Evolutionary conservation across 306 rosid genomes (phyloP).

Genomic region (Quercus glauca): DNA sequence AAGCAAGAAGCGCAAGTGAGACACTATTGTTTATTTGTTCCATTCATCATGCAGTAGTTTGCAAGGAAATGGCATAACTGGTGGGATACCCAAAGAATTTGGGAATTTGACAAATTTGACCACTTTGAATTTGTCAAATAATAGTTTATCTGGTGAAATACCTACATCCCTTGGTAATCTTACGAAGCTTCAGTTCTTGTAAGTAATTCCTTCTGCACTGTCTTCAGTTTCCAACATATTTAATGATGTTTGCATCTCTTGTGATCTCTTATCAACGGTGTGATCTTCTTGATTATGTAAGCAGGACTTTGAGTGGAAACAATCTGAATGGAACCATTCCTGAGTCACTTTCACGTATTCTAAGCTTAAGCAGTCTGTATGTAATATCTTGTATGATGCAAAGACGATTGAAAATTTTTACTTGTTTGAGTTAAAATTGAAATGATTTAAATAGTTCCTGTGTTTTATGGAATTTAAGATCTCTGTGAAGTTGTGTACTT

Average conservation of each 20-base stretch:
- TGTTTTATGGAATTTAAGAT: not conserved
- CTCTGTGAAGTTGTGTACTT: not conserved
- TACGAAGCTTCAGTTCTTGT: conserved; percentile 77
- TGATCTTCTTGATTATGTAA: conserved; percentile 23
- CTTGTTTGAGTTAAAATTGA: not conserved
- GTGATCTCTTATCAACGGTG: conserved; percentile 21
- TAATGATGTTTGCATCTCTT: conserved; percentile 13
- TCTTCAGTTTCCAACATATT: conserved; percentile 9
- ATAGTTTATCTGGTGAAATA: conserved; percentile 74
- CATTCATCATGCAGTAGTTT: conserved; percentile 55
- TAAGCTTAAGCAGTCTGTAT: conserved; percentile 67
- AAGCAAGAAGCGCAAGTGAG: not conserved
- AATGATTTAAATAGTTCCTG: not conserved
- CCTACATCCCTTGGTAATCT: conserved; percentile 85
- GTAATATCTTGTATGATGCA: conserved; percentile 34
- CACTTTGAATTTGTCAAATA: conserved; percentile 77
- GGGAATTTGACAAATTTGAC: conserved; percentile 69
- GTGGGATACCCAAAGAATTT: conserved; percentile 70
- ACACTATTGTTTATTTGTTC: conserved; percentile 15
- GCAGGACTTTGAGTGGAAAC: conserved; percentile 86
- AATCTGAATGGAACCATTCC: conserved; percentile 77
- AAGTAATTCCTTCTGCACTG: conserved; percentile 37
- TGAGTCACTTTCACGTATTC: conserved; percentile 61
- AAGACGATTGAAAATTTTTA: not conserved
- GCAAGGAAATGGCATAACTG: conserved; percentile 83